Percentiles rank a stretch among this genome's conserved stretches.
Evolutionary conservation across 2,329 filamentous ascomycete genomes (phyloP).

Genomic region (Camillea tinctor): DNA sequence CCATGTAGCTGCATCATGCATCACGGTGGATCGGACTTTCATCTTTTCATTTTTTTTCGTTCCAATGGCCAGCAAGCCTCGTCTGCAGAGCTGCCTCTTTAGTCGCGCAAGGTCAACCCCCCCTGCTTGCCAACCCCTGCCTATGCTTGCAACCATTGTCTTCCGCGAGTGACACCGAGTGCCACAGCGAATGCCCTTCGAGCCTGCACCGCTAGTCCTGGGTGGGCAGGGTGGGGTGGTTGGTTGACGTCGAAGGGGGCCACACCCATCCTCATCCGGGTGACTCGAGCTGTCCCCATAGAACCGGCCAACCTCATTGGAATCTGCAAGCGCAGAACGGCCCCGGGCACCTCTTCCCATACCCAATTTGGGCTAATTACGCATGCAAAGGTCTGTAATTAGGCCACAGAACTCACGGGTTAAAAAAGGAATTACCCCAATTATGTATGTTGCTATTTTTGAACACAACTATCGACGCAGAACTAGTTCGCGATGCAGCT

Average conservation of each 20-base stretch:
- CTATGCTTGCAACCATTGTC: constrained; percentile 30
- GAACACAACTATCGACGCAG: constrained; percentile 36
- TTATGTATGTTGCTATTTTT: constrained; percentile 41
- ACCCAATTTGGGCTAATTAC: constrained; percentile 32
- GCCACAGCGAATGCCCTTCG: constrained; percentile 23
- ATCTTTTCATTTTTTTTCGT: constrained; percentile 14
- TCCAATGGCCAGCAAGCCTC: constrained; percentile 37
- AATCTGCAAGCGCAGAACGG: constrained; percentile 45
- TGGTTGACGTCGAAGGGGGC: constrained; percentile 24
- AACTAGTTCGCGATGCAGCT: constrained; percentile 31
- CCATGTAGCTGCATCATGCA: constrained; percentile 21
- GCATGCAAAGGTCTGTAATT: constrained; percentile 35
- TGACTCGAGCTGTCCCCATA: constrained; percentile 28
- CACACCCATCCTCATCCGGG: constrained; percentile 24
- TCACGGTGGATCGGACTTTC: constrained; percentile 24
- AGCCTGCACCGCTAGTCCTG: constrained; percentile 30
- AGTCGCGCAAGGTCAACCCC: constrained; percentile 23
- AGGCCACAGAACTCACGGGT: constrained; percentile 31
- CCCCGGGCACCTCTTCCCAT: constrained; percentile 28
- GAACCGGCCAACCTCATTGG: constrained; percentile 42
- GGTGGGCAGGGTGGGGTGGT: constrained; percentile 30
- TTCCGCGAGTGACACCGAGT: constrained; percentile 34
- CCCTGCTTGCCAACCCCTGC: constrained; percentile 24
- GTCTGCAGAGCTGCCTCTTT: constrained; percentile 28
- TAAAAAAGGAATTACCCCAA: constrained; percentile 42